Percentiles rank a stretch among this genome's conserved stretches.
phyloP scores from a whole-genome alignment of 1,284 basidiomycete species.

The Psilocybe mexicana region DNA sequence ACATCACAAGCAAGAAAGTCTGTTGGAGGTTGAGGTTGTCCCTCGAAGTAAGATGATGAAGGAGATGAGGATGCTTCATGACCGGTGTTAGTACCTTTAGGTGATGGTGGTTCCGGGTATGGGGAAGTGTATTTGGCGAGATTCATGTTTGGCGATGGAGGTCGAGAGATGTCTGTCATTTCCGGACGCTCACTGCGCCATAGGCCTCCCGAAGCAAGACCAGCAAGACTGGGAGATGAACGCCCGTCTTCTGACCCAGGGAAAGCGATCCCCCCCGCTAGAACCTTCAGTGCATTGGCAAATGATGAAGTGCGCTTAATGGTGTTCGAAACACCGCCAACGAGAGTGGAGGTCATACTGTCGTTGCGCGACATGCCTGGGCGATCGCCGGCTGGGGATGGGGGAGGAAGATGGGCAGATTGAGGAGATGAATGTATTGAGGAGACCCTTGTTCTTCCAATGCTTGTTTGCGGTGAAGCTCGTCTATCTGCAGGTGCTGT shows the following conservation, averaged over 20 bases:
- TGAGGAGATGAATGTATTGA: conserved; percentile 51
- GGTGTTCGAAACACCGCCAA: conserved; percentile 61
- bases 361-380: conserved; percentile 58
- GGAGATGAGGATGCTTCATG: conserved; percentile 10
- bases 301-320: conserved; percentile 83
- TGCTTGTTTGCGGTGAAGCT: conserved; percentile 31
- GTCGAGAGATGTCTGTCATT: conserved; percentile 52
- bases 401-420: conserved; percentile 38
- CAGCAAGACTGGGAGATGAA: conserved; percentile 42
- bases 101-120: conserved; percentile 42
- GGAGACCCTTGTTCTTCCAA: conserved; percentile 49
- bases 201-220: conserved; percentile 22
- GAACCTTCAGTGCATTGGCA: conserved; percentile 77
- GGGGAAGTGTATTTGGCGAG: conserved; percentile 75
- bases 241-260: conserved; percentile 59
- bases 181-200: conserved; percentile 31
- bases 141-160: conserved; percentile 77
- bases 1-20: conserved; percentile 73
- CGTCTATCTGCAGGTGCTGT: conserved; percentile 39
- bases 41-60: conserved; percentile 20
- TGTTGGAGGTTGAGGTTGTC: conserved; percentile 37
- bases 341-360: conserved; percentile 60
- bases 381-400: conserved; percentile 36
- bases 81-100: conserved; percentile 3
- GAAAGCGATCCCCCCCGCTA: conserved; percentile 73